A percentile compares a stretch with the other conserved stretches of the same genome.
Evolutionary conservation across 2,329 filamentous ascomycete species (phyloP).

Genomic region (Botrytis cinerea): DNA sequence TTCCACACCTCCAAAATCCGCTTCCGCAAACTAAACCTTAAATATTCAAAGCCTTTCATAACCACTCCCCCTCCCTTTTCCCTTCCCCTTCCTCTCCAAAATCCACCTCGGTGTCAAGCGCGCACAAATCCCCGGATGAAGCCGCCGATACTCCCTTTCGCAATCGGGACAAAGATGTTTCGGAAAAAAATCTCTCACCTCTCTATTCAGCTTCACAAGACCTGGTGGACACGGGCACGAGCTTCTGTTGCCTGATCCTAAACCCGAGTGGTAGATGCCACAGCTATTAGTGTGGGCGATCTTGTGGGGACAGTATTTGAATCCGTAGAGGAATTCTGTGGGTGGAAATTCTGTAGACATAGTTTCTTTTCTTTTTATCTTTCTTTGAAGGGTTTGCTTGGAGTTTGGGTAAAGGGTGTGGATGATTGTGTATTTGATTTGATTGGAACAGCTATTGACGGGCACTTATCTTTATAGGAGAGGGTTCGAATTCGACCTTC

Average conservation of each 20-base stretch:
- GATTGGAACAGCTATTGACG: neutral
- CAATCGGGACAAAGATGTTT: constrained; percentile 3
- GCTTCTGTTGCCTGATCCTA: neutral
- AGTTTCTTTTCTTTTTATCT: neutral
- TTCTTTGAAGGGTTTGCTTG: no score
- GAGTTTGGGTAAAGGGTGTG: neutral
- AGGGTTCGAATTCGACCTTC: accelerated
- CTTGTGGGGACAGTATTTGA: neutral
- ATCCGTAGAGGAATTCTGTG: neutral
- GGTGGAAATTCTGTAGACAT: neutral
- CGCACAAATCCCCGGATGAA: neutral
- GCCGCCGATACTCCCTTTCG: neutral
- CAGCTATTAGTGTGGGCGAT: neutral
- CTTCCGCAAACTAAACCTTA: no score
- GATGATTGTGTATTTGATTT: neutral
- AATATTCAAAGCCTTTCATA: neutral
- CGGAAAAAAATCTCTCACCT: neutral
- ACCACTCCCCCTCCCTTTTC: neutral
- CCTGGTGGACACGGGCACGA: neutral
- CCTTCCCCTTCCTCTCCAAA: neutral
- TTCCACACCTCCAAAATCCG: no score
- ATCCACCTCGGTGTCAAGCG: neutral
- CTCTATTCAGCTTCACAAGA: neutral
- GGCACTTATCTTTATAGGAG: neutral
- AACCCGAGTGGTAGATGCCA: neutral